Conservation (phyloP, 2,329 filamentous ascomycete genomes). For the Mycosphaerelloides madeirae region DNA sequence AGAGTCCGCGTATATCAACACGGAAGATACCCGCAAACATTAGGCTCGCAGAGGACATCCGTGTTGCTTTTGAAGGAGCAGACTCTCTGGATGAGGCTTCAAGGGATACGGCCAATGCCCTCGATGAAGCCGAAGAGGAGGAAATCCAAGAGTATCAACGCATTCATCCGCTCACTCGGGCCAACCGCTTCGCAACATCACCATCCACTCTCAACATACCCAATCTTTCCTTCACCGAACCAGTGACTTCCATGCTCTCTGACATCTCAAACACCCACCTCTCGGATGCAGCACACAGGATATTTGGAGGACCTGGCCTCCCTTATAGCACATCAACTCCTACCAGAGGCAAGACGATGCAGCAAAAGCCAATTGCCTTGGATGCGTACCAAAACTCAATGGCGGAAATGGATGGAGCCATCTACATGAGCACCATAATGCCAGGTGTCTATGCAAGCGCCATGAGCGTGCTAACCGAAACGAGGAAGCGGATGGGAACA, state of each 20-base stretch:
- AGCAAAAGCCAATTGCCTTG: conserved; percentile 62
- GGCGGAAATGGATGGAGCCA: conserved; percentile 70
- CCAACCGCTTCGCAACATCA: conserved; percentile 68
- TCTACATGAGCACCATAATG: conserved; percentile 64
- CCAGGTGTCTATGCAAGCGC: conserved; percentile 67
- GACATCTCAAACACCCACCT: conserved; percentile 66
- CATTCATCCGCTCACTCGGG: conserved; percentile 67
- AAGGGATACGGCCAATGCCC: conserved; percentile 52
- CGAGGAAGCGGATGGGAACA: conserved; percentile 66
- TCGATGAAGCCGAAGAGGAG: conserved; percentile 54
- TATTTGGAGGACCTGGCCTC: conserved; percentile 71
- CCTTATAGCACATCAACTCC: conserved; percentile 74
- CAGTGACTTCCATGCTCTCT: conserved; percentile 64
- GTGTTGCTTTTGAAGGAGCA: conserved; percentile 38
- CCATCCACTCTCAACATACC: conserved; percentile 75
- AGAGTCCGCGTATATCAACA: not conserved
- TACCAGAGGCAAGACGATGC: conserved; percentile 48
- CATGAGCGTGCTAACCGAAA: conserved; percentile 65
- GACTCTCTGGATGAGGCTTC: conserved; percentile 44
- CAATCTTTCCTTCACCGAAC: conserved; percentile 61
- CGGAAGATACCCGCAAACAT: no score
- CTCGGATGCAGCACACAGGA: conserved; percentile 62
- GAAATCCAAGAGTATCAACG: conserved; percentile 42
- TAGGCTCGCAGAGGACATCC: conserved; percentile 18
- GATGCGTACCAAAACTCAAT: conserved; percentile 62